Evolutionary conservation across 805 yeast species (phyloP).

Genomic region (Yamadazyma tumulicola): DNA sequence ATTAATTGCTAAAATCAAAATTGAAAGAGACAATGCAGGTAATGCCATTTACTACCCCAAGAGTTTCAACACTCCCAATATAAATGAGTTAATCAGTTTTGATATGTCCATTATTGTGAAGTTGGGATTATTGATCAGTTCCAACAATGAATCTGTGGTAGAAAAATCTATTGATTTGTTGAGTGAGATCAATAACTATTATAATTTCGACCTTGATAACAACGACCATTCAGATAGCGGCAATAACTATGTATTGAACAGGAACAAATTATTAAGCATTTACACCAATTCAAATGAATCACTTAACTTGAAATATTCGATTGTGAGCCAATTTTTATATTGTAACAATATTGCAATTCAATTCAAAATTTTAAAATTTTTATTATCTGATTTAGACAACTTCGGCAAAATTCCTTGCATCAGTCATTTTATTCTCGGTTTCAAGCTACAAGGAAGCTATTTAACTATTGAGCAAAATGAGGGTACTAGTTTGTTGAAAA

Average conservation of each 20-base stretch:
- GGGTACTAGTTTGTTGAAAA: conserved; percentile 45
- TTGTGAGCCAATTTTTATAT: conserved; percentile 60
- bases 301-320: conserved; percentile 63
- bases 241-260: conserved; percentile 32
- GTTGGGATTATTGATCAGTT: conserved; percentile 70
- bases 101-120: conserved; percentile 72
- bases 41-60: conserved; percentile 30
- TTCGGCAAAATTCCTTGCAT: conserved; percentile 45
- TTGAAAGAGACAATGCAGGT: not conserved
- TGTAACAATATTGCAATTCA: conserved; percentile 47
- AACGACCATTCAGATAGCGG: too few species aligned
- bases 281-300: conserved; percentile 79
- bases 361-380: conserved; percentile 54
- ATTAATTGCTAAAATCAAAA: not conserved
- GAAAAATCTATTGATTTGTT: conserved; percentile 52
- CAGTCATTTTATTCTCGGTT: conserved; percentile 79
- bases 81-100: conserved; percentile 68
- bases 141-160: conserved; percentile 49
- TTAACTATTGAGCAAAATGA: conserved; percentile 56
- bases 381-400: conserved; percentile 45
- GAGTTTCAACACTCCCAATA: conserved; percentile 45
- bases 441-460: conserved; percentile 44
- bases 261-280: conserved; percentile 64
- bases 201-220: conserved; percentile 19
- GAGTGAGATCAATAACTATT: conserved; percentile 43